Evolutionary conservation across 768 basidiomycete species (phyloP).

Genomic region (Lactarius hengduanensis): DNA sequence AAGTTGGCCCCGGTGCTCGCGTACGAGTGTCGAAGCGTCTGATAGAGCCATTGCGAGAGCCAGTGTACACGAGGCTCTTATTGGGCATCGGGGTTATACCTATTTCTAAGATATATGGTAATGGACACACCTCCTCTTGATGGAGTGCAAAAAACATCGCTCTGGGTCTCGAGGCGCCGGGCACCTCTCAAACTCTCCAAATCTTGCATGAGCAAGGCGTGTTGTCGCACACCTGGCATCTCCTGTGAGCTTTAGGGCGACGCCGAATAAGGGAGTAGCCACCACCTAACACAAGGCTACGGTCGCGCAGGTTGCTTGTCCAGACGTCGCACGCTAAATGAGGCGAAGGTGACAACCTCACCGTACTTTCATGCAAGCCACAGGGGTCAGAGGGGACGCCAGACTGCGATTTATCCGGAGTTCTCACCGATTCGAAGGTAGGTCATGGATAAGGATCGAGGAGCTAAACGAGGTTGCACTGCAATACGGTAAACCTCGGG

Average conservation of each 20-base stretch:
- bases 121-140: constrained; percentile 46
- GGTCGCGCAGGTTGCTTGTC: constrained; percentile 49
- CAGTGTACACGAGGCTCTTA: constrained; percentile 29
- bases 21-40: constrained; percentile 52
- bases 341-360: constrained; percentile 10
- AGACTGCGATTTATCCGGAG: not conserved
- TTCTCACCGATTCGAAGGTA: constrained; percentile 19
- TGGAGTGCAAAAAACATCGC: constrained; percentile 65
- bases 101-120: not conserved
- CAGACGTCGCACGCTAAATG: constrained; percentile 52
- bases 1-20: constrained; percentile 35
- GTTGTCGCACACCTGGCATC: constrained; percentile 49
- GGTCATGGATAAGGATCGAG: constrained; percentile 16
- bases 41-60: constrained; percentile 55
- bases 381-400: not conserved
- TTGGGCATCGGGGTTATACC: not conserved
- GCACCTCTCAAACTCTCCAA: constrained; percentile 42
- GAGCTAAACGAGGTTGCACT: constrained; percentile 30
- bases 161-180: constrained; percentile 48
- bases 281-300: constrained; percentile 54
- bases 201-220: constrained; percentile 52
- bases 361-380: constrained; percentile 7
- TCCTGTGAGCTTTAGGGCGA: constrained; percentile 14
- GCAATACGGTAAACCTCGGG: not conserved
- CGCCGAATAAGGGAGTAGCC: not conserved